These are phyloP conservation scores for Martiniozyma abietophila DNA, from an alignment of 805 yeast genomes.

Conservation along the genomic window DNA sequence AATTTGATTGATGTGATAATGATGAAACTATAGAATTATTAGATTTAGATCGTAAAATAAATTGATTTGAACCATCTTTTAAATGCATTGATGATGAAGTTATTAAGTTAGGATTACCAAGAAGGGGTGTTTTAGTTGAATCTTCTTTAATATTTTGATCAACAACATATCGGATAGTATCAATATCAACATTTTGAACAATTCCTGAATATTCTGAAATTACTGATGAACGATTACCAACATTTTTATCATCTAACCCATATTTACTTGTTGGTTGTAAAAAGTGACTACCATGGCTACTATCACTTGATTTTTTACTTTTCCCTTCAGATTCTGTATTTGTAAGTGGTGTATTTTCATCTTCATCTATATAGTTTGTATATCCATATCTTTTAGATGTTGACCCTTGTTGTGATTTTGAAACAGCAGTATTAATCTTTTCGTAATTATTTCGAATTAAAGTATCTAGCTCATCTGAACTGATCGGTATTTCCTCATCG, in stretches of 20 bases:
- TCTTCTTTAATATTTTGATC: conserved; percentile 13
- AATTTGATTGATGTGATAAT: conserved; percentile 1
- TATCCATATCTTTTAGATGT: background rate
- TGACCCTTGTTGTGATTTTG: background rate
- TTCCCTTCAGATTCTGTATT: background rate
- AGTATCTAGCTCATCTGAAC: background rate
- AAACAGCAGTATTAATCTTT: conserved; percentile 1
- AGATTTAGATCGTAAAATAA: too few species aligned
- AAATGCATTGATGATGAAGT: too few species aligned
- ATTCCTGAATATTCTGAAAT: conserved; percentile 30
- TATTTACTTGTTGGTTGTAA: background rate
- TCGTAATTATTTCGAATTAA: background rate
- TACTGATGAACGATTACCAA: conserved; percentile 23
- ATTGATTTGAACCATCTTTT: too few species aligned
- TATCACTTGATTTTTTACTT: conserved; percentile 1
- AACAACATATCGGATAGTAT: conserved; percentile 26
- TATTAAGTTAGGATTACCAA: too few species aligned
- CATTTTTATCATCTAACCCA: background rate
- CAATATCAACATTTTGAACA: conserved; percentile 29
- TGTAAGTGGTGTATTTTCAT: background rate
- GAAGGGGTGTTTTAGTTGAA: too few species aligned
- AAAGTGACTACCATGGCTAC: background rate
- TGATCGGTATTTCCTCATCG: too few species aligned
- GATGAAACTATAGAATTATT: conserved; percentile 1
- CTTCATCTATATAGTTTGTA: background rate